Evolutionary conservation across 106 monocot genomes (phyloP).

Genomic region (Allium fistulosum): DNA sequence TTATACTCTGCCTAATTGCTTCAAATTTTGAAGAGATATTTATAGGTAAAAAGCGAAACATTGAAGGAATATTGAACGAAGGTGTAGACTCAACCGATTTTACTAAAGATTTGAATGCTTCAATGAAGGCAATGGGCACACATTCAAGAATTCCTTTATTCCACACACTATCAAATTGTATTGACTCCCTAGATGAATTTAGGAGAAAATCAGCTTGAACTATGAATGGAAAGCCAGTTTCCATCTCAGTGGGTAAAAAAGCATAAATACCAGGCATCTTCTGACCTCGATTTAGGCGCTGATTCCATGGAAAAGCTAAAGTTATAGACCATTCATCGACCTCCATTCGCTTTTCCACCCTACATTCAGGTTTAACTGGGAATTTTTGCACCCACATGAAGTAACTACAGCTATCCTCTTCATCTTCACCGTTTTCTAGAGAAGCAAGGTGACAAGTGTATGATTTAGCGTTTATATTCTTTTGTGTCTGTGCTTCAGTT

Average conservation of each 20-base stretch:
- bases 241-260: slow-evolving; percentile 19
- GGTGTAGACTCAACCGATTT: background rate
- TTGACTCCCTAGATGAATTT: slow-evolving; percentile 17
- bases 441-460: slow-evolving; percentile 5
- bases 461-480: background rate
- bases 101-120: slow-evolving; percentile 13
- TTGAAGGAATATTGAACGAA: background rate
- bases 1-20: background rate
- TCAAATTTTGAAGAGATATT: background rate
- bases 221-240: slow-evolving; percentile 18
- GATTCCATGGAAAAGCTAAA: slow-evolving; percentile 15
- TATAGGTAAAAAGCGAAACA: slow-evolving; percentile 5
- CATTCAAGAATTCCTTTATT: slow-evolving; percentile 17
- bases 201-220: slow-evolving; percentile 29
- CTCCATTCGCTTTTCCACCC: slow-evolving; percentile 2
- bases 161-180: slow-evolving; percentile 20
- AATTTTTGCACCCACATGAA: slow-evolving; percentile 22
- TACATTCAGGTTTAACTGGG: slow-evolving; percentile 13
- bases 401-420: slow-evolving; percentile 10
- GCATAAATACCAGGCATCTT: slow-evolving; percentile 5
- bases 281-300: slow-evolving; percentile 3
- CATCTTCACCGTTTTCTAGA: too few species aligned
- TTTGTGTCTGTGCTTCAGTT: background rate
- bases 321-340: slow-evolving; percentile 9
- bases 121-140: slow-evolving; percentile 15